Conservation (phyloP, 441 rosid genomes). For the Pelargonium cotyledonis region DNA sequence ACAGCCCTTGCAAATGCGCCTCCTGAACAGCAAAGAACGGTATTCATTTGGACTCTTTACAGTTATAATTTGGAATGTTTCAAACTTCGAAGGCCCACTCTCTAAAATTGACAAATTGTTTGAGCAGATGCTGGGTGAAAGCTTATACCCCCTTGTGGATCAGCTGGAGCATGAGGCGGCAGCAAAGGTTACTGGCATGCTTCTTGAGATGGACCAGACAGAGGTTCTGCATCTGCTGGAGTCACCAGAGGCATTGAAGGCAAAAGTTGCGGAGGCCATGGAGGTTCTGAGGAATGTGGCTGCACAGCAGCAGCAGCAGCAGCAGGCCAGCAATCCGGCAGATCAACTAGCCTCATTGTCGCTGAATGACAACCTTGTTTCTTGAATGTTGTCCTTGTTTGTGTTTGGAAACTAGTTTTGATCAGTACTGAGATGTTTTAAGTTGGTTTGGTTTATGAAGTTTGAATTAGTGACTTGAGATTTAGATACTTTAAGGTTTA, state of each 20-base stretch:
- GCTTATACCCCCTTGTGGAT: constrained; percentile 57
- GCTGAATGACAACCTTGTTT: constrained; percentile 41
- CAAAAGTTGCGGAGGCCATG: constrained; percentile 65
- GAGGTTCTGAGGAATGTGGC: constrained; percentile 57
- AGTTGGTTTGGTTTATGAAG: neutral
- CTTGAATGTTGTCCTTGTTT: constrained; percentile 24
- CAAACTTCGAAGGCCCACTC: neutral
- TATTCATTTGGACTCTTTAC: constrained; percentile 12
- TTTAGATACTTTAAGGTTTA: too few relatives aligned
- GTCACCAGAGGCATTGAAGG: constrained; percentile 59
- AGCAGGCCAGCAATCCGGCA: constrained; percentile 32
- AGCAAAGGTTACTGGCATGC: constrained; percentile 72
- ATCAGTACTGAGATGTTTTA: neutral
- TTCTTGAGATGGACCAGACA: constrained; percentile 69
- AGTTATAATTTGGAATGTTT: neutral
- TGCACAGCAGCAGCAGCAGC: constrained; percentile 29
- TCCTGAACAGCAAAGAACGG: constrained; percentile 59
- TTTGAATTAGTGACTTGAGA: too few relatives aligned
- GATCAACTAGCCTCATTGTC: constrained; percentile 55
- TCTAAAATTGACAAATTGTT: neutral
- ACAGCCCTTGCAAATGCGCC: constrained; percentile 53
- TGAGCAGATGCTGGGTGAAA: constrained; percentile 62
- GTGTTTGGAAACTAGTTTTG: neutral
- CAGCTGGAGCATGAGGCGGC: constrained; percentile 56
- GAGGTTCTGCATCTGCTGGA: constrained; percentile 66